These are phyloP conservation scores for Linum usitatissimum DNA, from an alignment of 345 rosid genomes.

Conservation along the genomic window DNA sequence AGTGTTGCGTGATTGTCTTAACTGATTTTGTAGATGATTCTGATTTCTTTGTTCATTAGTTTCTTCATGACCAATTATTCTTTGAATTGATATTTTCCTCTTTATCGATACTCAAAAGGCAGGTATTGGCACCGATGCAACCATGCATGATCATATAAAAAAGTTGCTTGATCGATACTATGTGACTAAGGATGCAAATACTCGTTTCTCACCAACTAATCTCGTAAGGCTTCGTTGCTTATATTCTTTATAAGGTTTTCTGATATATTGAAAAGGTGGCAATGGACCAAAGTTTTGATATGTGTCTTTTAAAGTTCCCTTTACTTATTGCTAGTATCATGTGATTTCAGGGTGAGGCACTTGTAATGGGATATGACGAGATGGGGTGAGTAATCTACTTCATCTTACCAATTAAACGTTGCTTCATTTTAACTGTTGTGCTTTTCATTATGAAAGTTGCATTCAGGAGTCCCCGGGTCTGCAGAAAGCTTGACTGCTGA, in stretches of 20 bases:
- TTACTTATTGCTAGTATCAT: conserved; percentile 17
- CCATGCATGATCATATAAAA: conserved; percentile 98
- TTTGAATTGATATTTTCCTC: no score
- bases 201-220: conserved; percentile 80
- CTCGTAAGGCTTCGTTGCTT: conserved; percentile 44
- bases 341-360: conserved; percentile 83
- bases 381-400: conserved; percentile 70
- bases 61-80: not conserved
- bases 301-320: not conserved
- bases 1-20: not conserved
- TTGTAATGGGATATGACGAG: conserved; percentile 97
- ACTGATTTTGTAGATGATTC: not conserved
- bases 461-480: no score
- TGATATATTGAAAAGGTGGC: no score
- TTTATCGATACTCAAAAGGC: no score
- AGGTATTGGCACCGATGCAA: conserved; percentile 97
- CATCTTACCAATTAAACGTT: not conserved
- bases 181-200: conserved; percentile 80
- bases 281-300: not conserved
- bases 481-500: no score
- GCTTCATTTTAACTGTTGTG: not conserved
- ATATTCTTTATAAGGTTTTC: not conserved
- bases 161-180: conserved; percentile 93
- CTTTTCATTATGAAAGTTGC: not conserved
- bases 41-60: not conserved